Evolutionary conservation across 345 rosid genomes (phyloP).

Genomic region (Brassica incana): DNA sequence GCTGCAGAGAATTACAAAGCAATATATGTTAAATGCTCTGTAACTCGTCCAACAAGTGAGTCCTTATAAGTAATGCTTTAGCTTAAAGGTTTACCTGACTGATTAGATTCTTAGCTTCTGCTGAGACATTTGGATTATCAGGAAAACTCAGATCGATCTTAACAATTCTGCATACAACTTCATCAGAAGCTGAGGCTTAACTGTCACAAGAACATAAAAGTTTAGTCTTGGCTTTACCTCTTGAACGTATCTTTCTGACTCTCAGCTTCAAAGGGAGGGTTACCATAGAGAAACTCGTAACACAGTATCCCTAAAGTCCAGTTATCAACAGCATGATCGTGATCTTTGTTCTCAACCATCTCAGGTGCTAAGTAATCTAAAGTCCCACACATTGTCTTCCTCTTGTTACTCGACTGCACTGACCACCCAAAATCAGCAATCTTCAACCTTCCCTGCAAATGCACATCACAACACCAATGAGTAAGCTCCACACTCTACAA

Average conservation of each 20-base stretch:
- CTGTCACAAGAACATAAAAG: background rate
- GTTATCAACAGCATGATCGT: slow-evolving; percentile 92
- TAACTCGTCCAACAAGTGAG: slow-evolving; percentile 16
- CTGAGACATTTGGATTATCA: slow-evolving; percentile 52
- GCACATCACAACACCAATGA: background rate
- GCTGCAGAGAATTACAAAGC: slow-evolving; percentile 51
- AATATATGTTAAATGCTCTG: background rate
- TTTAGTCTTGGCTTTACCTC: slow-evolving; percentile 45
- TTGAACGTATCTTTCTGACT: slow-evolving; percentile 78
- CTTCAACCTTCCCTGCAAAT: slow-evolving; percentile 76
- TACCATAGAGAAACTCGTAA: slow-evolving; percentile 90
- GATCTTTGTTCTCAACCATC: slow-evolving; percentile 91
- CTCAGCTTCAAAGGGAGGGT: slow-evolving; percentile 93
- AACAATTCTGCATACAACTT: slow-evolving; percentile 58
- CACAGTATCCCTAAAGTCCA: slow-evolving; percentile 94
- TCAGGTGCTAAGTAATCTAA: slow-evolving; percentile 95
- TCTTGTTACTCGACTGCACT: slow-evolving; percentile 89
- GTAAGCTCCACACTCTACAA: background rate
- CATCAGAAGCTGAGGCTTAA: slow-evolving; percentile 5
- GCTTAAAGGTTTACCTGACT: slow-evolving; percentile 44
- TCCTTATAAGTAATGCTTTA: background rate
- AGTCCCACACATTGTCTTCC: slow-evolving; percentile 96
- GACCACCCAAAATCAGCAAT: slow-evolving; percentile 99
- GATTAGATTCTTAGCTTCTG: slow-evolving; percentile 75
- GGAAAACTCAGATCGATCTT: slow-evolving; percentile 86